These are phyloP conservation scores for Seiridium cupressi DNA, from an alignment of 2,329 filamentous ascomycete species.

Conservation along the genomic window DNA sequence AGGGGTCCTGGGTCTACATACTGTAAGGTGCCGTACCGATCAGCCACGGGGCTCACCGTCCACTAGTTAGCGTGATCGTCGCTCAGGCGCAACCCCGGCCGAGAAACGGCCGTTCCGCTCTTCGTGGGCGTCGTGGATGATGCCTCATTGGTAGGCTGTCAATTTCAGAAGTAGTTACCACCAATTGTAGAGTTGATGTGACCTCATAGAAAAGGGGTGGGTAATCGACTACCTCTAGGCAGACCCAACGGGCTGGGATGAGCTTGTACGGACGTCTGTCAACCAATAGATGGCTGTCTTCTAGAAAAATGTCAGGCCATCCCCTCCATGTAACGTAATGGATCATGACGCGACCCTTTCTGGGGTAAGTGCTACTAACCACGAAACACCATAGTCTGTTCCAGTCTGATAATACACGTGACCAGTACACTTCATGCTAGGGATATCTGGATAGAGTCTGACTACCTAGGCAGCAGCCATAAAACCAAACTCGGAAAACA, in stretches of 20 bases:
- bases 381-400: neutral
- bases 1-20: too few relatives aligned
- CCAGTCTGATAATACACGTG: neutral
- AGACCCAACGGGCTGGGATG: neutral
- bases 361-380: neutral
- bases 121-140: neutral
- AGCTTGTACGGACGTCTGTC: neutral
- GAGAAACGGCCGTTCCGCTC: slow-evolving; percentile 4
- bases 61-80: neutral
- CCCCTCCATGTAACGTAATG: neutral
- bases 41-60: neutral
- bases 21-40: neutral
- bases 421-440: too few relatives aligned
- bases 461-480: too few relatives aligned
- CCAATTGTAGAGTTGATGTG: too few relatives aligned
- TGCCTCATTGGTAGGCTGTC: neutral
- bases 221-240: neutral
- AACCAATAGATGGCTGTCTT: neutral
- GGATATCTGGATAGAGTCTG: too few relatives aligned
- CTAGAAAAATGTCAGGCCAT: neutral
- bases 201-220: neutral
- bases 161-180: too few relatives aligned
- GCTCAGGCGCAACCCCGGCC: neutral
- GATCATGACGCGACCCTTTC: neutral
- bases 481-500: too few relatives aligned